Evolutionary conservation across 768 basidiomycete genomes (phyloP), one percentile per base, ranked within the genome.

Genomic region (Calocera cornea): DNA sequence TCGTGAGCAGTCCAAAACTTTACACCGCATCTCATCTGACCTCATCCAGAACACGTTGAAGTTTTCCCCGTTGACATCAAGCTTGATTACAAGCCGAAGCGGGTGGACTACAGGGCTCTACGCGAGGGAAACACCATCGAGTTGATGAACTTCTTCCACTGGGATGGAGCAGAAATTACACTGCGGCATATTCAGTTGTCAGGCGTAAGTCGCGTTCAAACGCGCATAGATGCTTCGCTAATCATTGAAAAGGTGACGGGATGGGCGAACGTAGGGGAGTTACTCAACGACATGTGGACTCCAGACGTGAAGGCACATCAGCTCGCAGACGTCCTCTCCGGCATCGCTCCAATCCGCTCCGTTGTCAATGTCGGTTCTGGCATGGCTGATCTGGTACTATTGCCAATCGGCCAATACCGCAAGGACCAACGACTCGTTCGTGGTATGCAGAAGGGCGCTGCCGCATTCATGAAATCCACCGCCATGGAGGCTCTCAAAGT

Each of bases 71-170:
- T 99, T 65, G 91, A 95, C 75, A 78, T 99, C 71, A 98, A 97
- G 78, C 81, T 99, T 12, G 97, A 99, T 75, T 99, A 98, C 77
- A 99, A 99, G 75, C 97, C 97, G 65, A 90, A 97, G 60, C 86
- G 95, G 5, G 95, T 99, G 22, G 92, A 98, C 75, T 97, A 97
- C 75, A 80, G 86, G 69, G 97, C 95, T 10, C 79, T 99, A 67
- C 84, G 87, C 41, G 89, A 94, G 69, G 97, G 97, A 16, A 86
- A 83, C 76, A 94, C 93, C 0, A 95, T 95, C 69, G 97, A 99
- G 74, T 78, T 99, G 54, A 98, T 99, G 95, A 99, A 99, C 75
- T 98, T 99, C 77, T 99, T 99, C 87, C 95, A 98, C 77, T 99
- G 98, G 71, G 97, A 98, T 72, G 95, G 92, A 0, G 90, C 95